These are phyloP conservation scores for Kodamaea nitidulidarum DNA, from an alignment of 805 yeast genomes.

Conservation along the genomic window DNA sequence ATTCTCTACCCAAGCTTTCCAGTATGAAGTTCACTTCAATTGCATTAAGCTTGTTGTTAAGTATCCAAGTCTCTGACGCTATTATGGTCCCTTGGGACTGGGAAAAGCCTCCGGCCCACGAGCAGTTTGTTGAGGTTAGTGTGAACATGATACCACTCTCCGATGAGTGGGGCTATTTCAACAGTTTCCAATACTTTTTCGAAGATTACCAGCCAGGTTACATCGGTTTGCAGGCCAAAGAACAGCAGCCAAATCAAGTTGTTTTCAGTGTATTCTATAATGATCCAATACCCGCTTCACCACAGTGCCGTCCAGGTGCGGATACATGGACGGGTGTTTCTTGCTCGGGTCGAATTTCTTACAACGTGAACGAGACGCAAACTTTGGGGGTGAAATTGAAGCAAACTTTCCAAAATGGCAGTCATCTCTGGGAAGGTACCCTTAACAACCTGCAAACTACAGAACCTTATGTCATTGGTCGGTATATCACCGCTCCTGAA, in stretches of 20 bases:
- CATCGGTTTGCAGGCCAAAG: slow-evolving; percentile 4
- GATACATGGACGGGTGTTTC: slow-evolving; percentile 8
- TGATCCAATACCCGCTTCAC: slow-evolving; percentile 1
- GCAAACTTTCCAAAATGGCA: slow-evolving; percentile 1
- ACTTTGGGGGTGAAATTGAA: not conserved
- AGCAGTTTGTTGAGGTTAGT: no score
- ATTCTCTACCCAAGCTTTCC: no score
- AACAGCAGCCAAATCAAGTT: slow-evolving; percentile 3
- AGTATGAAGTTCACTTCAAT: no score
- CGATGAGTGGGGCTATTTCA: no score
- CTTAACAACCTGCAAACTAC: not conserved
- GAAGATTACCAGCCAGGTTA: not conserved
- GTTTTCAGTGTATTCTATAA: slow-evolving; percentile 9
- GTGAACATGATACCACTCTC: no score
- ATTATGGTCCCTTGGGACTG: no score
- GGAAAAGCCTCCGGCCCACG: no score
- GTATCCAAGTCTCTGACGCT: no score
- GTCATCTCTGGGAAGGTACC: slow-evolving; percentile 3
- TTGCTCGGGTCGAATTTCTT: slow-evolving; percentile 1
- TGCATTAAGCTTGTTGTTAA: no score
- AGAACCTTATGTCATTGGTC: not conserved
- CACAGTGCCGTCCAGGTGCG: slow-evolving; percentile 10
- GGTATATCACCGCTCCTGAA: not conserved
- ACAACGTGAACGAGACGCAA: not conserved
- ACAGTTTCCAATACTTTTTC: no score